Percentiles rank a stretch among this genome's conserved stretches.
Conservation (phyloP, 2,329 filamentous ascomycete species). For the Cercospora berteroae region DNA sequence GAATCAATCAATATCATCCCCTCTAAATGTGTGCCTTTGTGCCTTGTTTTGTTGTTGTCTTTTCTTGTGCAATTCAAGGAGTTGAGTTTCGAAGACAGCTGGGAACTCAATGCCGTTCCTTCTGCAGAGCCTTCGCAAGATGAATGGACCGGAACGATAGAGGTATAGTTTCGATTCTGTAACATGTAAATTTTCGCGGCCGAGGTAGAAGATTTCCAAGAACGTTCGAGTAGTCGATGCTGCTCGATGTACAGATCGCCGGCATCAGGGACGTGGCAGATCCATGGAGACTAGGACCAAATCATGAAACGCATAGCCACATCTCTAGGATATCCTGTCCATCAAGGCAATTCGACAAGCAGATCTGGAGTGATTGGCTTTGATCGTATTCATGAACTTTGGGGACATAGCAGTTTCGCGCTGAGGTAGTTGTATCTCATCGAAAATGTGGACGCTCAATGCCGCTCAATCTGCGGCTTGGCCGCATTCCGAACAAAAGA, state of each 20-base stretch:
- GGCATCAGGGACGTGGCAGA: background rate
- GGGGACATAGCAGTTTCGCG: background rate
- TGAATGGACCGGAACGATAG: too few relatives aligned
- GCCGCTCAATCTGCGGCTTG: background rate
- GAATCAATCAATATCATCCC: too few relatives aligned
- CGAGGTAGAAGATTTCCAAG: too few relatives aligned
- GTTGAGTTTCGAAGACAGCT: background rate
- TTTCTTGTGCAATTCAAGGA: too few relatives aligned
- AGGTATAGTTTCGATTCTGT: too few relatives aligned
- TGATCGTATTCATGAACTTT: background rate
- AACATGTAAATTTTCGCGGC: too few relatives aligned
- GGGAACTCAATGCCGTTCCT: background rate
- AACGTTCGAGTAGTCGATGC: background rate
- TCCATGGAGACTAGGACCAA: background rate
- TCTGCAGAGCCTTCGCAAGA: background rate
- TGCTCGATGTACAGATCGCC: background rate
- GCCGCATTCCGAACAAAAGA: background rate
- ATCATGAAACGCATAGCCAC: background rate
- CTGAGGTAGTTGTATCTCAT: background rate
- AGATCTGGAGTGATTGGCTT: background rate
- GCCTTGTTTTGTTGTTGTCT: too few relatives aligned
- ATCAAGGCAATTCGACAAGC: background rate
- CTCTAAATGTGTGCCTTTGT: too few relatives aligned
- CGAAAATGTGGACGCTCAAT: background rate
- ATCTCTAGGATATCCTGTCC: background rate